Base-by-base conservation (phyloP, 1,284 basidiomycete genomes). In the Ceratobasidium sp. region DNA sequence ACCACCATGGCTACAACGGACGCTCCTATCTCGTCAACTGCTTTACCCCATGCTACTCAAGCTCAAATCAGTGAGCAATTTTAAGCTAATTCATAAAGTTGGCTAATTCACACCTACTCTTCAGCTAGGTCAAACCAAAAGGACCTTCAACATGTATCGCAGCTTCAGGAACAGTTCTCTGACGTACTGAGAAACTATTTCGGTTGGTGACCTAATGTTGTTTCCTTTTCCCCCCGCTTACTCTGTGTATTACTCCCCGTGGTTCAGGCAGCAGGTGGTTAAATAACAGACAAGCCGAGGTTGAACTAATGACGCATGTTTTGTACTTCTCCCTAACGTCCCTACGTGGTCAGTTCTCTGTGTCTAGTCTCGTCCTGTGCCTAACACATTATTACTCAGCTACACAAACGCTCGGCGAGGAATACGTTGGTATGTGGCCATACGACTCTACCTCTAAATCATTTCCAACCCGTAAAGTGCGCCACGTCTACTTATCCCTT, bases 371-470 rank as follows among this genome's bases (percentile, higher is more conserved):
- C n/a, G n/a, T n/a, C n/a, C n/a, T n/a, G n/a, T n/a, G n/a, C n/a
- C n/a, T n/a, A n/a, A n/a, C 54, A 16, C n/a, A 64, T 59, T 11
- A n/a, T 5, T 18, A 52, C 72, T 76, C 74, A 91, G 94, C 90
- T 2, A 86, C 85, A 1, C 94, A 95, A 80, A 95, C 93, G 1
- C 84, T 96, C 0, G 94, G 94, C 16, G 94, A 97, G 81, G 94
- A 97, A 79, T 97, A 97, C 79, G 95, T 94, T 0, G 92, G 93
- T 78, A 91, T 93, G 38, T 91, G 93, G 87, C 88, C 91, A 69
- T 87, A 89, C 72, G 88, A 89, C 14, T 78, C 81, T 18, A 81
- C 78, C 52, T 79, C 79, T 13, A 76, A 79, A 13, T 78, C 80
- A 16, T 78, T 82, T 43, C 80, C 80, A 50, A 89, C 87, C 14